These are phyloP conservation scores for Pythium phragmiticola DNA, from an alignment of 352 stramenopile genomes.

Conservation along the genomic window DNA sequence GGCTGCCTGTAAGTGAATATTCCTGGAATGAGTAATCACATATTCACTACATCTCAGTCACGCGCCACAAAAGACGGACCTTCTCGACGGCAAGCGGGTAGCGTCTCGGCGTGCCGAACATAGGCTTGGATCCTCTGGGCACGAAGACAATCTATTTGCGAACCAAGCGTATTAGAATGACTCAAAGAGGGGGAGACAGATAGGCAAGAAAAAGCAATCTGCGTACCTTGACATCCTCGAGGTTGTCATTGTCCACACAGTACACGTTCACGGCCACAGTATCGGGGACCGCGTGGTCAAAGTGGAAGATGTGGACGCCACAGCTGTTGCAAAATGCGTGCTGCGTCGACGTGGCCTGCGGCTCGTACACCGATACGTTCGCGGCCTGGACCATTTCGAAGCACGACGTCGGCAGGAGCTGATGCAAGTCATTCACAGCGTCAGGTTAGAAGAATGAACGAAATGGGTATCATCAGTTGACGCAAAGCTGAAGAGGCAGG, in stretches of 20 bases:
- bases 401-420: constrained; percentile 74
- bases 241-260: constrained; percentile 78
- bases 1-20: constrained; percentile 17
- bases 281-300: constrained; percentile 68
- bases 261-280: constrained; percentile 78
- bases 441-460: constrained; percentile 1
- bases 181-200: not conserved
- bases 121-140: constrained; percentile 60
- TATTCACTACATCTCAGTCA: not conserved
- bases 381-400: constrained; percentile 76
- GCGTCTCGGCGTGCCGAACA: constrained; percentile 57
- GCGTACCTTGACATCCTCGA: constrained; percentile 75
- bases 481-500: not conserved
- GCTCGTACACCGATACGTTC: constrained; percentile 73
- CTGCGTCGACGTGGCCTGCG: constrained; percentile 58
- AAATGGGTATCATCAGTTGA: too few relatives aligned
- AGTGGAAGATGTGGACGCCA: constrained; percentile 86
- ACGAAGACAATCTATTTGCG: constrained; percentile 72
- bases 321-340: constrained; percentile 82
- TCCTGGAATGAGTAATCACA: constrained; percentile 7
- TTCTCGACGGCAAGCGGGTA: constrained; percentile 41
- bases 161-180: not conserved
- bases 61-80: constrained; percentile 8
- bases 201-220: not conserved
- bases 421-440: not conserved